Conservation (phyloP, 441 rosid genomes). For the Bocquillonia castaneifolia region DNA sequence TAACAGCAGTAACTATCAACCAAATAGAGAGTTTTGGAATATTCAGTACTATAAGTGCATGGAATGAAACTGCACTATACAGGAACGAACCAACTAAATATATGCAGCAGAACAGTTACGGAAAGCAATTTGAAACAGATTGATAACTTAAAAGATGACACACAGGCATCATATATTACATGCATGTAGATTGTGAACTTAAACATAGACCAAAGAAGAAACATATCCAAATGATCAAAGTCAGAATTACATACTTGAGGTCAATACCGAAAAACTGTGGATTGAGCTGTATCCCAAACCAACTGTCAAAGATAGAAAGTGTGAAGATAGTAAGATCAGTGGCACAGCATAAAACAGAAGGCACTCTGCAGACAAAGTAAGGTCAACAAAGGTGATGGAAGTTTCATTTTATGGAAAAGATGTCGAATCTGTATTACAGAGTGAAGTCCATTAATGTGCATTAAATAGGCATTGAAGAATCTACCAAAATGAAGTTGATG, state of each 20-base stretch:
- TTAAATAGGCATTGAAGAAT: neutral
- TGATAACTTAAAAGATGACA: neutral
- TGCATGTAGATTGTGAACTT: neutral
- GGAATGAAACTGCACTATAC: neutral
- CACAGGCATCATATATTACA: neutral
- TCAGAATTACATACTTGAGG: slow-evolving; percentile 59
- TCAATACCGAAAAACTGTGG: slow-evolving; percentile 77
- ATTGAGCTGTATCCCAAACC: slow-evolving; percentile 90
- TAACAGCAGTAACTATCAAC: slow-evolving; percentile 1
- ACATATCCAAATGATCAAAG: neutral
- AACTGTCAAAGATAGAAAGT: slow-evolving; percentile 43
- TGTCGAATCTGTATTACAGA: neutral
- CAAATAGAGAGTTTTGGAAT: neutral
- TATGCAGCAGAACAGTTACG: neutral
- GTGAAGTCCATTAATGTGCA: neutral
- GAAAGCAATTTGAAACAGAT: neutral
- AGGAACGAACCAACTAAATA: neutral
- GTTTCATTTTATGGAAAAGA: neutral
- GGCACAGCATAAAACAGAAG: neutral
- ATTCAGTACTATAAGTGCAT: slow-evolving; percentile 4
- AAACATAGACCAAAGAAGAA: neutral
- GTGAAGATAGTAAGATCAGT: slow-evolving; percentile 11
- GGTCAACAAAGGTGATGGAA: neutral
- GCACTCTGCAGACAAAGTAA: slow-evolving; percentile 10
- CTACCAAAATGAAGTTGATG: neutral